These are phyloP conservation scores for Trichoderma gamsii DNA, from an alignment of 495 filamentous ascomycete genomes.

Conservation along the genomic window DNA sequence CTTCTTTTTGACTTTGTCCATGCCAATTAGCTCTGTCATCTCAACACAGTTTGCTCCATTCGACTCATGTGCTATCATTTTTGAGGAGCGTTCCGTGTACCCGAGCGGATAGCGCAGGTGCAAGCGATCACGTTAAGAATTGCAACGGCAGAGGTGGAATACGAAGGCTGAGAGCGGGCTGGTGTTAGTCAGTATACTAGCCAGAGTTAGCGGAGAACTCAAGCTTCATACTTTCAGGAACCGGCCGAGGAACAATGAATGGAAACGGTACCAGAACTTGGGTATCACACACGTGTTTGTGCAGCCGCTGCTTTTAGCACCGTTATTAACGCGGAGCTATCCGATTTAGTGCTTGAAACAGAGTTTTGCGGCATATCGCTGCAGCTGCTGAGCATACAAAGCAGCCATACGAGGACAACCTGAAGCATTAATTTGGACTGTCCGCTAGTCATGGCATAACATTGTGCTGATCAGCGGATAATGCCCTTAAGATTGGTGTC, in stretches of 20 bases:
- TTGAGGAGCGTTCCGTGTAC: neutral
- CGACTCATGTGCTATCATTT: neutral
- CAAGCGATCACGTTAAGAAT: neutral
- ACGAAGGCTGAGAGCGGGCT: neutral
- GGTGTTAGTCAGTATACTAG: neutral
- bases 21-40: neutral
- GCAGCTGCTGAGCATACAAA: neutral
- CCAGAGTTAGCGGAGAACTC: neutral
- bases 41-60: neutral
- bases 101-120: neutral
- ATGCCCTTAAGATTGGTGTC: neutral
- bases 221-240: conserved; percentile 9
- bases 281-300: conserved; percentile 3
- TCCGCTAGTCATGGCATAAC: neutral
- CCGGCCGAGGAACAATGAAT: conserved; percentile 1
- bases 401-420: neutral
- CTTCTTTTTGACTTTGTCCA: neutral
- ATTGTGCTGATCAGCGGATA: conserved; percentile 7
- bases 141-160: neutral
- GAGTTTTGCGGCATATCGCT: neutral
- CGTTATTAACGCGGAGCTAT: neutral
- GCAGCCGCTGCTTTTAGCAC: neutral
- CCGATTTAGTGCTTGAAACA: neutral
- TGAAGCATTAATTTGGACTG: neutral
- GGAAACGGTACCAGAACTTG: neutral